Conservation (phyloP, 2,329 filamentous ascomycete genomes). For the Claviceps maximensis region DNA sequence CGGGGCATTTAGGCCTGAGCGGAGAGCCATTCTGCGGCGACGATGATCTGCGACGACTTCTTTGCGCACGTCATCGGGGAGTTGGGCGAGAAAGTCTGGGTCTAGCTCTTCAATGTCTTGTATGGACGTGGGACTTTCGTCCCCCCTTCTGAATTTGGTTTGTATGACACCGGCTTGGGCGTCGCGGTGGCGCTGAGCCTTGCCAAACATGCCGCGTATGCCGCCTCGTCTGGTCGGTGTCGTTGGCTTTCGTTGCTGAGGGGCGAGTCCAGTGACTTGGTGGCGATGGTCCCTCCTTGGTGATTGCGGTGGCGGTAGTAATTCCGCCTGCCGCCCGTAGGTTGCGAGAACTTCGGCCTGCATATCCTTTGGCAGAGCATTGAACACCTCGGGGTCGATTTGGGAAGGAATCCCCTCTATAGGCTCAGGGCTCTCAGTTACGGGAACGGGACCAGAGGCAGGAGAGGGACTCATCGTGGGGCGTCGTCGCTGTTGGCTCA, state of each 20-base stretch:
- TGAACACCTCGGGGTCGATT: slow-evolving; percentile 72
- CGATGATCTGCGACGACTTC: slow-evolving; percentile 67
- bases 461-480: slow-evolving; percentile 5
- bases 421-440: slow-evolving; percentile 27
- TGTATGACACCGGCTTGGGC: slow-evolving; percentile 52
- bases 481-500: slow-evolving; percentile 40
- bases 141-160: slow-evolving; percentile 47
- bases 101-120: slow-evolving; percentile 42
- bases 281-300: slow-evolving; percentile 37
- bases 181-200: slow-evolving; percentile 37
- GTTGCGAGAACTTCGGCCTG: slow-evolving; percentile 69
- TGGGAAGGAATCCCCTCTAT: slow-evolving; percentile 51
- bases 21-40: slow-evolving; percentile 42
- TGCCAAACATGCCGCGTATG: slow-evolving; percentile 25
- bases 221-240: slow-evolving; percentile 55
- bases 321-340: slow-evolving; percentile 34
- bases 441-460: slow-evolving; percentile 10
- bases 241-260: slow-evolving; percentile 34
- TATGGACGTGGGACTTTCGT: slow-evolving; percentile 13
- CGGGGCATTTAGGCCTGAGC: slow-evolving; percentile 32
- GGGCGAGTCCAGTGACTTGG: slow-evolving; percentile 26
- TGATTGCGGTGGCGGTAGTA: slow-evolving; percentile 29
- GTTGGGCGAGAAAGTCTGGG: slow-evolving; percentile 62
- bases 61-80: slow-evolving; percentile 66
- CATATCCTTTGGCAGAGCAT: slow-evolving; percentile 72